phyloP scores from a whole-genome alignment of 2,329 filamentous ascomycete species.

The Calonectria pseudoreteaudii region DNA sequence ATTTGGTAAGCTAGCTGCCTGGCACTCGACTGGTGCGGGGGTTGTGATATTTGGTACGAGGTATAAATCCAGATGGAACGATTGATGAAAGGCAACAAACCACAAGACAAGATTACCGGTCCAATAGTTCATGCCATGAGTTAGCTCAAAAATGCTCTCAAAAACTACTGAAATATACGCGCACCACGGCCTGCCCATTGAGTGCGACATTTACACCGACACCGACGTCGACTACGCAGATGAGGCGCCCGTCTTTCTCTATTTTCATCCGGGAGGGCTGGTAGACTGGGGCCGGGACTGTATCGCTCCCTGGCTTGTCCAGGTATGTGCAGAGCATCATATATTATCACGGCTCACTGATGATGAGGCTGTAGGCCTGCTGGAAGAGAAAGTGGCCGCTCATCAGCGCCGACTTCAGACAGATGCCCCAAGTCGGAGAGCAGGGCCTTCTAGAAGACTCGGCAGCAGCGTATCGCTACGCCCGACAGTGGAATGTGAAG shows the following conservation, averaged over 20 bases:
- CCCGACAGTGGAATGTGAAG: constrained; percentile 33
- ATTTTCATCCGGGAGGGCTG: constrained; percentile 52
- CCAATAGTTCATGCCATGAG: not conserved
- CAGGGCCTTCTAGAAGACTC: constrained; percentile 47
- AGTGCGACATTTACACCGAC: constrained; percentile 50
- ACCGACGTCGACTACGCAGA: constrained; percentile 34
- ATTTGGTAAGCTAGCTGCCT: constrained; percentile 16
- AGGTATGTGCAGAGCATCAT: constrained; percentile 29
- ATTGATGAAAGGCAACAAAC: not conserved
- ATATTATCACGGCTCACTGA: not conserved
- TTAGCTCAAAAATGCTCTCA: constrained; percentile 36
- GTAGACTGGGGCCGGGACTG: constrained; percentile 46
- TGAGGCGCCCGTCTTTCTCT: constrained; percentile 47
- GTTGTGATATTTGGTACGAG: not conserved
- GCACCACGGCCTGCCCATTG: constrained; percentile 46
- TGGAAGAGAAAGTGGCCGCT: constrained; percentile 48
- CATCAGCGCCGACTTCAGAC: constrained; percentile 50
- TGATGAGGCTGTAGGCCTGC: constrained; percentile 39
- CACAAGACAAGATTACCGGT: not conserved
- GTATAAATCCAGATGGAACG: not conserved
- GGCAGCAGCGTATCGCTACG: constrained; percentile 47
- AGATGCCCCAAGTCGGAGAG: constrained; percentile 48
- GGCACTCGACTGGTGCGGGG: constrained; percentile 8
- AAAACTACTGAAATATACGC: constrained; percentile 46
- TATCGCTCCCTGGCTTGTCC: constrained; percentile 52